These are phyloP conservation scores for Chaetomium olivaceum DNA, from an alignment of 2,329 filamentous ascomycete species.

Conservation along the genomic window DNA sequence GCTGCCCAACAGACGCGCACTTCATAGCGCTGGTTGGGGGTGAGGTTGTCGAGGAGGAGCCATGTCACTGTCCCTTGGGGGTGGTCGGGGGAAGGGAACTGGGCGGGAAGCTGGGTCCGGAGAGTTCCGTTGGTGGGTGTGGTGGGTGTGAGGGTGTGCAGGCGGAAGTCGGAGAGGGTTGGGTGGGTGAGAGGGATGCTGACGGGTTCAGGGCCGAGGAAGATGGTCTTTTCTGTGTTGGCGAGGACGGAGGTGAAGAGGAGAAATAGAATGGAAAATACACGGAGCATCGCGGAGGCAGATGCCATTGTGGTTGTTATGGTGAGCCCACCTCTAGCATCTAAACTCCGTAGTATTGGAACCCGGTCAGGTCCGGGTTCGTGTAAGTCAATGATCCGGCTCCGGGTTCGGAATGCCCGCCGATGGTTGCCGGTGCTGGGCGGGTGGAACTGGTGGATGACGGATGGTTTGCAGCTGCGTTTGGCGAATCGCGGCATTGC, in stretches of 20 bases:
- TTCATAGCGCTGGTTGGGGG: slow-evolving; percentile 79
- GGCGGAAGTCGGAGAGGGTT: slow-evolving; percentile 59
- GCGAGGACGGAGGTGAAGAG: slow-evolving; percentile 45
- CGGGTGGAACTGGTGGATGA: background rate
- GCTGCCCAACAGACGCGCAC: slow-evolving; percentile 91
- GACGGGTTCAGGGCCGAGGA: slow-evolving; percentile 66
- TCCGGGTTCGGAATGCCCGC: background rate
- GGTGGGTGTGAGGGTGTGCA: slow-evolving; percentile 67
- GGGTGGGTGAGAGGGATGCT: slow-evolving; percentile 57
- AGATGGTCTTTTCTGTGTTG: slow-evolving; percentile 92
- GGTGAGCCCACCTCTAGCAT: background rate
- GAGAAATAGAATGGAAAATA: slow-evolving; percentile 18
- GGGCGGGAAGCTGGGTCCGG: slow-evolving; percentile 64
- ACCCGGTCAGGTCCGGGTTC: background rate
- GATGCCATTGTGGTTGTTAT: background rate
- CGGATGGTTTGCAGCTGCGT: background rate
- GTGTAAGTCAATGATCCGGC: background rate
- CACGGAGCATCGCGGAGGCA: background rate
- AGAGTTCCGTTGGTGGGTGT: slow-evolving; percentile 56
- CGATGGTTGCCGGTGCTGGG: background rate
- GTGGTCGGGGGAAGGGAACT: slow-evolving; percentile 60
- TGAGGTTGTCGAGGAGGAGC: slow-evolving; percentile 73
- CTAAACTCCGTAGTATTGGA: background rate
- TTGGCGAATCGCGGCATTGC: background rate
- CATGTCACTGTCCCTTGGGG: slow-evolving; percentile 68